Percentiles rank a stretch among this genome's conserved stretches.
phyloP scores from a whole-genome alignment of 2,329 filamentous ascomycete species.

The Penicillium sp. region DNA sequence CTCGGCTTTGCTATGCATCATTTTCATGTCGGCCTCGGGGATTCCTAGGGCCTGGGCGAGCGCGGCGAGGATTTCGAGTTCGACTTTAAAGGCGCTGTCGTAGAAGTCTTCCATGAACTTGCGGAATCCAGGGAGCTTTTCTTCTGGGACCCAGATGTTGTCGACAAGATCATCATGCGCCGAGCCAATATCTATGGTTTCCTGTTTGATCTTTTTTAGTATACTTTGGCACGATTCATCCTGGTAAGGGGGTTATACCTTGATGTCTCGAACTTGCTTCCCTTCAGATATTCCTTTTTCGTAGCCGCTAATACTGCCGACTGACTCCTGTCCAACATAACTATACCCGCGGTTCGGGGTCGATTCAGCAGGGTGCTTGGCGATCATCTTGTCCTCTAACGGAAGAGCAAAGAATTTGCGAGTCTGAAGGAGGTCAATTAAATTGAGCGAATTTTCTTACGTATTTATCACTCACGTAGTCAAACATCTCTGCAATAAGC shows the following conservation, averaged over 20 bases:
- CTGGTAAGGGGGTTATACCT: slow-evolving; percentile 9
- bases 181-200: slow-evolving; percentile 54
- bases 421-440: slow-evolving; percentile 6
- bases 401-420: slow-evolving; percentile 31
- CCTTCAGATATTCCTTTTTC: slow-evolving; percentile 23
- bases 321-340: slow-evolving; percentile 36
- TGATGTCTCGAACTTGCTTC: slow-evolving; percentile 26
- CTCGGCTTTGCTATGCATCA: slow-evolving; percentile 57
- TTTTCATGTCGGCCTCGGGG: slow-evolving; percentile 44
- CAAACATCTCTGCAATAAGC: slow-evolving; percentile 18
- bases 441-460: too few species aligned
- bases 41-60: slow-evolving; percentile 53
- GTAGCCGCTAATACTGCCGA: slow-evolving; percentile 29
- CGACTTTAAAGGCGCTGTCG: slow-evolving; percentile 47
- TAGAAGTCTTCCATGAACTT: slow-evolving; percentile 42
- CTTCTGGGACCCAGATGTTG: slow-evolving; percentile 55
- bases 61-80: slow-evolving; percentile 47
- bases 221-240: background rate
- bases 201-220: slow-evolving; percentile 23
- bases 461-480: slow-evolving; percentile 8
- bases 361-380: slow-evolving; percentile 34
- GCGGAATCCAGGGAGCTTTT: slow-evolving; percentile 50
- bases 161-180: slow-evolving; percentile 42
- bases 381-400: slow-evolving; percentile 31
- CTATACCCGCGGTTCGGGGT: slow-evolving; percentile 39